These are phyloP conservation scores for Russula sp. DNA, from an alignment of 768 basidiomycete genomes.

Conservation along the genomic window DNA sequence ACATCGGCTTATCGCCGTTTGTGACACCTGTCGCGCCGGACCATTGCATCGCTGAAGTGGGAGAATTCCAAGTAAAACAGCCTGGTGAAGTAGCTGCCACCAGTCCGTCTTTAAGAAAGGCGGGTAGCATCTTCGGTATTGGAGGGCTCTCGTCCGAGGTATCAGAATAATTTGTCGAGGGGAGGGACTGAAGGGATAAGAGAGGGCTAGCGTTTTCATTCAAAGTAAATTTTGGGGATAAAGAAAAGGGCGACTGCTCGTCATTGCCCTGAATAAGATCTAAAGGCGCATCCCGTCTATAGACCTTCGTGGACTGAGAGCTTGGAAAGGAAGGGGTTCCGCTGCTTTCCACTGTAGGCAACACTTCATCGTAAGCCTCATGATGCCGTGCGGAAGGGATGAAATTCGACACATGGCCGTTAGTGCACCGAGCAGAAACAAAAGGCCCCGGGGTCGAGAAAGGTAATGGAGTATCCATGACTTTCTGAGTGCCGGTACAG, in stretches of 20 bases:
- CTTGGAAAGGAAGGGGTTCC: background rate
- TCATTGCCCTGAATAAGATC: background rate
- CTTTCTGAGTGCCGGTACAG: background rate
- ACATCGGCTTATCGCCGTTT: background rate
- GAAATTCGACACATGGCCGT: background rate
- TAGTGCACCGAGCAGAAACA: background rate
- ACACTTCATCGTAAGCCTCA: slow-evolving; percentile 24
- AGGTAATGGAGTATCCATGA: background rate
- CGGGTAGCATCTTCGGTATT: background rate
- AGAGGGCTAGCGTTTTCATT: background rate
- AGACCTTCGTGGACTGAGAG: background rate
- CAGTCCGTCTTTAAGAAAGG: background rate
- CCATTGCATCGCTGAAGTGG: background rate
- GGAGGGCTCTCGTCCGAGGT: slow-evolving; percentile 43
- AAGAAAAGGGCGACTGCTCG: background rate
- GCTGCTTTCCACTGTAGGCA: background rate
- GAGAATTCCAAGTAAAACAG: background rate
- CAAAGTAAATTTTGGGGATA: background rate
- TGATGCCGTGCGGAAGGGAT: background rate
- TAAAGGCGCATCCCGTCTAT: background rate
- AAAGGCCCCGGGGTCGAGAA: slow-evolving; percentile 47
- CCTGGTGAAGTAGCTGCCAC: background rate
- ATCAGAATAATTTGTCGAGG: slow-evolving; percentile 34
- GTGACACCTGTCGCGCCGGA: background rate
- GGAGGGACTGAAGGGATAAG: slow-evolving; percentile 26